Evolutionary conservation across 2,329 filamentous ascomycete species (phyloP), one percentile per base, ranked within the genome.

Genomic region (Aspergillus novoparasiticus): DNA sequence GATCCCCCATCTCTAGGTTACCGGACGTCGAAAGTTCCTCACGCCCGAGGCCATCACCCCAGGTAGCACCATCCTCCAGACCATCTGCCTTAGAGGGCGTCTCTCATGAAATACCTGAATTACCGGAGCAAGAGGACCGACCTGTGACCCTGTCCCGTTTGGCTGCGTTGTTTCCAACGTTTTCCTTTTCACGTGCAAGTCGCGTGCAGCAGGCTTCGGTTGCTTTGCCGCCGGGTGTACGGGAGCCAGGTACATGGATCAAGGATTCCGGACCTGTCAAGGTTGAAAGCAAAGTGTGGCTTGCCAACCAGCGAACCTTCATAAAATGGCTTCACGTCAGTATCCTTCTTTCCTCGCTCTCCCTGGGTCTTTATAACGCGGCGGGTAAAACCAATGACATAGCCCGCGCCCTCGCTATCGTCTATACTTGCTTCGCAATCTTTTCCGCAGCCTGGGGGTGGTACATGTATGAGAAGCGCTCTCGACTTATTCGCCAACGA

Each of bases 251-350:
- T 10, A 85, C 88, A 68, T 96, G 94, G 89, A 92, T 99, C 83
- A 99, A 99, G 82, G 96, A 99, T 79, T 87, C 90, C 39, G 94
- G 95, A 3, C 91, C 93, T 41, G 86, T 98, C 68, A 91, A 93
- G 75, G 93, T 99, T 62, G 95, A 99, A 81, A 93, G 93, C 65
- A 99, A 99, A 80, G 94, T 99, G 34, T 99, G 95, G 94, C 89
- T 99, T 62, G 95, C 95, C 60, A 99, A 99, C 79, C 94, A 99
- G 81, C 90, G 95, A 65, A 99, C 95, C 0, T 99, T 97, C 76
- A 90, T 99, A 78, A 98, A 97, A 79, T 99, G 95, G 95, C 92
- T 98, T 82, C 94, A 98, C 77, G 93, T 99, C 72, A 90, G 89
- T 65, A 88, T 99, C 56, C 84, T 99, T 16, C 88, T 99, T 28